These are phyloP conservation scores for Aspergillus candidus DNA, from an alignment of 2,329 filamentous ascomycete genomes.

Conservation along the genomic window DNA sequence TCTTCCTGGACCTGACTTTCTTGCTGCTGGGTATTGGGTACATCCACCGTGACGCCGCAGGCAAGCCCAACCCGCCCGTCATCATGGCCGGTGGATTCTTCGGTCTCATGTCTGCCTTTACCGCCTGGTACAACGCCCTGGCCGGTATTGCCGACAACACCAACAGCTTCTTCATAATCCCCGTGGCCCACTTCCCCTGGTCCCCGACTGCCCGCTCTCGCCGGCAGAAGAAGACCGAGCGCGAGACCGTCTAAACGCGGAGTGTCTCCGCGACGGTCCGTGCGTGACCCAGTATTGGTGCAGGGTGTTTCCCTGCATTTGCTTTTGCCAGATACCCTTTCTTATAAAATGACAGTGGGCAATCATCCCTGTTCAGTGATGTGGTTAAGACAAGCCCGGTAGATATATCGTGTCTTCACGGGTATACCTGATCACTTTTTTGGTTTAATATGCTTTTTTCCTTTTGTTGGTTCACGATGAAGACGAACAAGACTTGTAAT, in stretches of 20 bases:
- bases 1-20: constrained; percentile 70
- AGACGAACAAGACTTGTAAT: too few relatives aligned
- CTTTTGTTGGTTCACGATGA: constrained; percentile 1
- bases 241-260: constrained; percentile 30
- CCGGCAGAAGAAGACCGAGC: constrained; percentile 48
- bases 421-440: constrained; percentile 3
- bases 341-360: constrained; percentile 15
- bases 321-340: constrained; percentile 32
- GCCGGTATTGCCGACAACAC: constrained; percentile 68
- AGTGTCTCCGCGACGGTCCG: not conserved
- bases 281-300: not conserved
- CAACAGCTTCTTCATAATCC: constrained; percentile 84
- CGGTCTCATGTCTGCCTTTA: constrained; percentile 71
- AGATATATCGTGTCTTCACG: constrained; percentile 10
- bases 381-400: not conserved
- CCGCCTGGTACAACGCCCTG: constrained; percentile 82
- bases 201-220: constrained; percentile 65
- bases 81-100: constrained; percentile 71
- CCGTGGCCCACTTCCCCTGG: constrained; percentile 94
- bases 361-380: not conserved
- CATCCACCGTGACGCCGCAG: constrained; percentile 46
- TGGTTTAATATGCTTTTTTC: constrained; percentile 1
- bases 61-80: constrained; percentile 42
- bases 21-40: constrained; percentile 64
- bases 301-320: constrained; percentile 8